phyloP scores from a whole-genome alignment of 2,329 filamentous ascomycete species.

The Aspergillus spinulosporus region DNA sequence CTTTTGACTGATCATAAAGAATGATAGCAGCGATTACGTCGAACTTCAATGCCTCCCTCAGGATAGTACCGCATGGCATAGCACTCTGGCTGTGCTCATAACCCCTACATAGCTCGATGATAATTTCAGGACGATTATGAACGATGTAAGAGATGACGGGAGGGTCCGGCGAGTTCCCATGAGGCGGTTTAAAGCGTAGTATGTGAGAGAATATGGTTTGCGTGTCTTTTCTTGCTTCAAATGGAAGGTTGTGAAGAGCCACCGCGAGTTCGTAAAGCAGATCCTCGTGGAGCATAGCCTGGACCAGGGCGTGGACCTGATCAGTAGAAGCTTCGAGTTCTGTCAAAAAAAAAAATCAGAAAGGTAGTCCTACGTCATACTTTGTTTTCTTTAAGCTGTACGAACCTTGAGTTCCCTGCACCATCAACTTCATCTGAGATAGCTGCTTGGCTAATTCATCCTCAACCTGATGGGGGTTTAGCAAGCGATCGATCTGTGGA shows the following conservation, averaged over 20 bases:
- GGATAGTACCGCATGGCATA: slow-evolving; percentile 83
- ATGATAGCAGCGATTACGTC: slow-evolving; percentile 89
- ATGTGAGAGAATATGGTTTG: slow-evolving; percentile 95
- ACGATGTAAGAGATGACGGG: slow-evolving; percentile 87
- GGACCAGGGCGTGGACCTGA: slow-evolving; percentile 82
- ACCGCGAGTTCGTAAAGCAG: slow-evolving; percentile 80
- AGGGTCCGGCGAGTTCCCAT: slow-evolving; percentile 69
- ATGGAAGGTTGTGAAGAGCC: slow-evolving; percentile 81
- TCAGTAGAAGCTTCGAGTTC: slow-evolving; percentile 85
- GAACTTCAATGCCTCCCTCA: slow-evolving; percentile 86
- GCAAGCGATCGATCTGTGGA: slow-evolving; percentile 18
- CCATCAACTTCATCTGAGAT: slow-evolving; percentile 84
- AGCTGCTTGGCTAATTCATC: slow-evolving; percentile 87
- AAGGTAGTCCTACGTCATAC: too few relatives aligned
- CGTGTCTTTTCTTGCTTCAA: slow-evolving; percentile 93
- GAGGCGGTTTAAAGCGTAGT: slow-evolving; percentile 78
- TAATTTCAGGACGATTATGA: slow-evolving; percentile 78
- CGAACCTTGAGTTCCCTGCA: slow-evolving; percentile 87
- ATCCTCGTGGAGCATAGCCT: slow-evolving; percentile 83
- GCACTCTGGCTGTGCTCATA: slow-evolving; percentile 90
- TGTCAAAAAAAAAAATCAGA: slow-evolving; percentile 47
- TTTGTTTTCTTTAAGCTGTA: not conserved
- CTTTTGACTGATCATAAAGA: slow-evolving; percentile 82
- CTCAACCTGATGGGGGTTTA: slow-evolving; percentile 58
- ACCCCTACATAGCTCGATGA: slow-evolving; percentile 83